Evolutionary conservation across 805 yeast species (phyloP).

Genomic region (Sugiyamaella mastotermitis): DNA sequence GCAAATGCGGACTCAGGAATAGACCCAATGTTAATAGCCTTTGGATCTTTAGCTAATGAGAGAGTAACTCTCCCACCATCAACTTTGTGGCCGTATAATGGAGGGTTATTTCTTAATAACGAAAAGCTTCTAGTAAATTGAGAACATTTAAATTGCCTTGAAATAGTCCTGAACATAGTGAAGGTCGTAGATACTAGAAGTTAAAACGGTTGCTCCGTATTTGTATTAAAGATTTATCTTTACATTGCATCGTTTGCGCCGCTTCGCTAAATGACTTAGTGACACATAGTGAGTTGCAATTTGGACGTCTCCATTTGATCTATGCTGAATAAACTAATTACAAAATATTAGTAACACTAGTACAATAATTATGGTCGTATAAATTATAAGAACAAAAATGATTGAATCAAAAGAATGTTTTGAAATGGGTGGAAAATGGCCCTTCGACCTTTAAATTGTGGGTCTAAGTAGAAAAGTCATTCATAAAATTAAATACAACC

Average conservation of each 20-base stretch:
- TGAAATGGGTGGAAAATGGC: too few relatives aligned
- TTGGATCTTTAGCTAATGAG: constrained; percentile 19
- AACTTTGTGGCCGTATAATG: constrained; percentile 11
- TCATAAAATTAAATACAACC: neutral
- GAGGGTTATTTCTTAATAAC: constrained; percentile 7
- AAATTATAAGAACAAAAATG: neutral
- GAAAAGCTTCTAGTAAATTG: neutral
- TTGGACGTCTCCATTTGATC: neutral
- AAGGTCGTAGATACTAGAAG: too few relatives aligned
- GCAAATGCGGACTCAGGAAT: constrained; percentile 11
- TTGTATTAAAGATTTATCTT: neutral
- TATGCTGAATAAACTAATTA: too few relatives aligned
- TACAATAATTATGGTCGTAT: neutral
- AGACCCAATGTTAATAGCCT: constrained; percentile 23
- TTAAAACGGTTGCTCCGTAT: too few relatives aligned
- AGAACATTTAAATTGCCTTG: neutral
- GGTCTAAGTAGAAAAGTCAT: too few relatives aligned
- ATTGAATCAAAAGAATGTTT: neutral
- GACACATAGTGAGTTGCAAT: neutral
- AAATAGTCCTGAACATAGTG: too few relatives aligned
- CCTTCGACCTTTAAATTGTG: too few relatives aligned
- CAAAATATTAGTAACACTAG: too few relatives aligned
- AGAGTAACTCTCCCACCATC: constrained; percentile 6
- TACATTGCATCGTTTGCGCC: neutral
- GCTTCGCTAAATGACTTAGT: neutral